A percentile compares a stretch with the other conserved stretches of the same genome.
phyloP scores from a whole-genome alignment of 106 monocot genomes.

The Agapanthus africanus region DNA sequence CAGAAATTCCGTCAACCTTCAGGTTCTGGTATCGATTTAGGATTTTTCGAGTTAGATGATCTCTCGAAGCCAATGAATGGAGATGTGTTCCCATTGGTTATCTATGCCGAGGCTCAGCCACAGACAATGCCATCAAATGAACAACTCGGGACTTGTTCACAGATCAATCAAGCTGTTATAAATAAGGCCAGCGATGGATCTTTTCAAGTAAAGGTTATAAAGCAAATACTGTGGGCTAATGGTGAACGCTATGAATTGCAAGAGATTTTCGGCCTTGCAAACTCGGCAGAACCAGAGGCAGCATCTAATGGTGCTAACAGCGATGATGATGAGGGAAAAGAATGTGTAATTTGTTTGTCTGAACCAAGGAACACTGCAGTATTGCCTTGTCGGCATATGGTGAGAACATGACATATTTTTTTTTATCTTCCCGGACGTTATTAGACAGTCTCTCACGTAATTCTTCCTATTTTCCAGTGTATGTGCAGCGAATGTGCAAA shows the following conservation, averaged over 20 bases:
- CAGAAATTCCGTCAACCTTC: constrained; percentile 77
- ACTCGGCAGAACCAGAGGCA: constrained; percentile 23
- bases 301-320: constrained; percentile 6
- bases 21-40: constrained; percentile 75
- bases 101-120: constrained; percentile 42
- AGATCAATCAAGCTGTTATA: constrained; percentile 77
- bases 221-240: constrained; percentile 71
- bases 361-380: constrained; percentile 81
- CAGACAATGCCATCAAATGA: constrained; percentile 12
- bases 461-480: constrained; percentile 46
- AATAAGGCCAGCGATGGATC: constrained; percentile 36
- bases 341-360: constrained; percentile 91
- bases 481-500: constrained; percentile 93
- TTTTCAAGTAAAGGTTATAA: constrained; percentile 65
- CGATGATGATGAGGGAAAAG: constrained; percentile 57
- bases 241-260: constrained; percentile 72
- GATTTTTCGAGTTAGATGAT: constrained; percentile 66
- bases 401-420: constrained; percentile 23
- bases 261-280: constrained; percentile 72
- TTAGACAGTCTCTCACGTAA: background rate
- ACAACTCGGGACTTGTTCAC: constrained; percentile 25
- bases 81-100: constrained; percentile 69
- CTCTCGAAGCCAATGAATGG: constrained; percentile 57
- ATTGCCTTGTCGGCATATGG: constrained; percentile 91
- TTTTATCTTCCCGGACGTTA: background rate